Evolutionary conservation across 108 stramenopile genomes (phyloP).

Genomic region (Nitzschia sp.): DNA sequence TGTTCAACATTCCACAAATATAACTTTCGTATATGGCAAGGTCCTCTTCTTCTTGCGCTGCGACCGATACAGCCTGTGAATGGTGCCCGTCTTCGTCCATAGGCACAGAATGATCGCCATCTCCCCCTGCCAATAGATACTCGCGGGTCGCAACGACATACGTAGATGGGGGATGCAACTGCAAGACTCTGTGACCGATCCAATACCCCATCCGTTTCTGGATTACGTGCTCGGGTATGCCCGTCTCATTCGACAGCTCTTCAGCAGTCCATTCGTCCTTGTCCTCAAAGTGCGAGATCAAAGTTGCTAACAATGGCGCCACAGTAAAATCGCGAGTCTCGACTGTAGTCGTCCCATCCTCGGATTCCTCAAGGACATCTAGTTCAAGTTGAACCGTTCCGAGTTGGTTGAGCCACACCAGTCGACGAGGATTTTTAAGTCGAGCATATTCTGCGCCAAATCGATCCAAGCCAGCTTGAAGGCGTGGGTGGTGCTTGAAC

Average conservation of each 20-base stretch:
- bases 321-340: conserved; percentile 80
- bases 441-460: conserved; percentile 76
- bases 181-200: conserved; percentile 83
- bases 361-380: conserved; percentile 73
- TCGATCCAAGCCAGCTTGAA: conserved; percentile 66
- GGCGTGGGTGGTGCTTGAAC: conserved; percentile 82
- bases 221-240: conserved; percentile 68
- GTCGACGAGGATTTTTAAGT: conserved; percentile 91
- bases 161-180: conserved; percentile 24
- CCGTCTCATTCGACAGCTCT: conserved; percentile 74
- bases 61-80: conserved; percentile 60
- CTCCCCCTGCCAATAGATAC: conserved; percentile 34
- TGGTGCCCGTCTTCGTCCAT: conserved; percentile 58
- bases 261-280: conserved; percentile 65
- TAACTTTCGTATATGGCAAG: conserved; percentile 82
- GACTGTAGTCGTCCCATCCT: conserved; percentile 46
- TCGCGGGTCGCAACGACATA: conserved; percentile 49
- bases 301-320: conserved; percentile 85
- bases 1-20: conserved; percentile 89
- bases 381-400: conserved; percentile 92
- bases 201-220: conserved; percentile 84
- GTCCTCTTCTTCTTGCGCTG: conserved; percentile 83
- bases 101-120: conserved; percentile 21
- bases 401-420: conserved; percentile 87
- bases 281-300: conserved; percentile 93